Evolutionary conservation across 2,329 filamentous ascomycete species (phyloP).

Genomic region (Dothidotthia symphoricarpi): DNA sequence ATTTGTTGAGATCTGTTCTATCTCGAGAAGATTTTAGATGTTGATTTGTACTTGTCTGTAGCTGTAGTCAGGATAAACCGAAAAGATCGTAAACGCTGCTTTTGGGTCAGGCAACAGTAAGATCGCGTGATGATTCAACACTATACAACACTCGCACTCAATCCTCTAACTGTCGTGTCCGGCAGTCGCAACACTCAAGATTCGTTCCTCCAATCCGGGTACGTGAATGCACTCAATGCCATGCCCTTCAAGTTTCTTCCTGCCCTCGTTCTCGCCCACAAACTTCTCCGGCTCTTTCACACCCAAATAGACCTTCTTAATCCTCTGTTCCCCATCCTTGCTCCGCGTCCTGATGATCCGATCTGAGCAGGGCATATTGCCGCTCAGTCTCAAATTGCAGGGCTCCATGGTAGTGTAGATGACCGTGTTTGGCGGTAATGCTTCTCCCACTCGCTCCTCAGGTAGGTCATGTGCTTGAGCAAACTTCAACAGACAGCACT

Average conservation of each 20-base stretch:
- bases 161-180: slow-evolving; percentile 63
- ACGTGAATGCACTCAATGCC: slow-evolving; percentile 75
- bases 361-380: slow-evolving; percentile 75
- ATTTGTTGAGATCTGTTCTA: no score
- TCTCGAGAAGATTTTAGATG: no score
- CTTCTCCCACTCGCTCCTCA: slow-evolving; percentile 56
- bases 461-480: slow-evolving; percentile 38
- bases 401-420: slow-evolving; percentile 95
- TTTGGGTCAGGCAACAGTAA: no score
- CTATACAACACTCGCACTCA: no score
- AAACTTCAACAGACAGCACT: slow-evolving; percentile 82
- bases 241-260: slow-evolving; percentile 64
- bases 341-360: slow-evolving; percentile 61
- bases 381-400: slow-evolving; percentile 70
- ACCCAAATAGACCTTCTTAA: slow-evolving; percentile 80
- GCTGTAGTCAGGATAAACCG: no score
- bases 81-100: no score
- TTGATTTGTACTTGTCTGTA: no score
- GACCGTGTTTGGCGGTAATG: slow-evolving; percentile 55
- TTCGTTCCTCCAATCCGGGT: slow-evolving; percentile 73
- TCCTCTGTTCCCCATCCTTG: slow-evolving; percentile 53
- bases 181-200: slow-evolving; percentile 76
- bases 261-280: slow-evolving; percentile 76
- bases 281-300: slow-evolving; percentile 89
- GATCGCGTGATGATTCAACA: no score